Percentiles rank a stretch among this genome's conserved stretches.
phyloP scores from a whole-genome alignment of 2,329 filamentous ascomycete species.

The Phialophora verrucosa region DNA sequence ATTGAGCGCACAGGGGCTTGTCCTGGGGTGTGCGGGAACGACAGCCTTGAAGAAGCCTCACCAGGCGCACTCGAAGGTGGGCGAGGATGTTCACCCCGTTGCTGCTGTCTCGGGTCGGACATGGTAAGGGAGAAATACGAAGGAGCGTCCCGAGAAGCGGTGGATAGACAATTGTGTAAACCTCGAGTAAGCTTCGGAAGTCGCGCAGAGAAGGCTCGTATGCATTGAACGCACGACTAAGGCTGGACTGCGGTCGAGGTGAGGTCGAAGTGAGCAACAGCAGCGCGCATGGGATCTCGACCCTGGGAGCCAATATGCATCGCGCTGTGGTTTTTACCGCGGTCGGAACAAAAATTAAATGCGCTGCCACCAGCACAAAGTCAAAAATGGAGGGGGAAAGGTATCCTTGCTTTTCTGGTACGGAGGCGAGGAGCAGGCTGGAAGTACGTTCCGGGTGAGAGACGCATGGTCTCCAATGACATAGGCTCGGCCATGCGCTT shows the following conservation, averaged over 20 bases:
- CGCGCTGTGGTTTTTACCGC: not conserved
- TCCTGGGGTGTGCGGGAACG: slow-evolving; percentile 13
- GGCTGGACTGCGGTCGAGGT: not conserved
- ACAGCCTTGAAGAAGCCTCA: slow-evolving; percentile 12
- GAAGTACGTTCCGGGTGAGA: not conserved
- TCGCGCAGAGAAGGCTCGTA: not conserved
- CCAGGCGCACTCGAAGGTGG: slow-evolving; percentile 10
- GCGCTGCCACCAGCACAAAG: not conserved
- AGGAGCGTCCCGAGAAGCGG: not conserved
- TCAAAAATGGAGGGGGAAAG: not conserved
- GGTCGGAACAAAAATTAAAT: not conserved
- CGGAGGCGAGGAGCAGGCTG: not conserved
- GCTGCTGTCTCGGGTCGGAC: slow-evolving; percentile 25
- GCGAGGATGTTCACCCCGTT: slow-evolving; percentile 14
- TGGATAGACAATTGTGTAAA: not conserved
- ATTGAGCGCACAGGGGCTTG: slow-evolving; percentile 28
- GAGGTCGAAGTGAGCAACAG: slow-evolving; percentile 3
- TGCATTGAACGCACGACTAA: not conserved
- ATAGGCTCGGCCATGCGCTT: not conserved
- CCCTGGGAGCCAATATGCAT: slow-evolving; percentile 3
- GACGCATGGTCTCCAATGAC: not conserved
- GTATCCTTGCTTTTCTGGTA: slow-evolving; percentile 1
- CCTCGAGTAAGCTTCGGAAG: not conserved
- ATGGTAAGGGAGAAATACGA: not conserved
- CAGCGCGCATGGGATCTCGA: not conserved